A percentile compares a stretch with the other conserved stretches of the same genome.
These are phyloP conservation scores for Aspergillus saccharolyticus DNA, from an alignment of 495 filamentous ascomycete genomes.

Conservation along the genomic window DNA sequence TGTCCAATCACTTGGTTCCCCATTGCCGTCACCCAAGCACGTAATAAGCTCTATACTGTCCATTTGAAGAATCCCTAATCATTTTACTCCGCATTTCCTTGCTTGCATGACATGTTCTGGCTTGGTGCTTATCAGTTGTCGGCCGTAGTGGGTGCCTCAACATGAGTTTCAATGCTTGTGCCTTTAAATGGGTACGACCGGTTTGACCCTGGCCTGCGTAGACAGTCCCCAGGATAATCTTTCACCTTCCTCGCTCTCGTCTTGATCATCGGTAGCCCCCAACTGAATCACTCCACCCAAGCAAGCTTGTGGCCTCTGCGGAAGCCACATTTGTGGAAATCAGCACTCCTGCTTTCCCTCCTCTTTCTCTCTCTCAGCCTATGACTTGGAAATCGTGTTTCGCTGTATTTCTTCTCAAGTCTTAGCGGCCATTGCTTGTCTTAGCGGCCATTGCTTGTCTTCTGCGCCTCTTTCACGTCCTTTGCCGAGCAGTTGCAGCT, in stretches of 20 bases:
- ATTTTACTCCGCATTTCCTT: background rate
- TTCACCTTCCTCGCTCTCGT: constrained; percentile 1
- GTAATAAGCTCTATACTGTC: background rate
- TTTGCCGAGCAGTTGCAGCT: background rate
- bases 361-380: background rate
- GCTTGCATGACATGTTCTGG: background rate
- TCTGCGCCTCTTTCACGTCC: background rate
- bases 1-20: no score
- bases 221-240: background rate
- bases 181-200: background rate
- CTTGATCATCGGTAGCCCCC: background rate
- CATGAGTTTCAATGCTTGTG: background rate
- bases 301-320: background rate
- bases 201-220: background rate
- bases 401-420: background rate
- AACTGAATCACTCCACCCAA: background rate
- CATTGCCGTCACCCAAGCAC: background rate
- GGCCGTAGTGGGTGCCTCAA: background rate
- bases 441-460: background rate
- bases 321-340: background rate
- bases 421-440: no score
- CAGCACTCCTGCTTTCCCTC: background rate
- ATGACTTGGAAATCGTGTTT: background rate
- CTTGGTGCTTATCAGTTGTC: background rate
- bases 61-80: background rate